Base-by-base conservation (phyloP, 108 stramenopile species). In the Epipyxis sp. region DNA sequence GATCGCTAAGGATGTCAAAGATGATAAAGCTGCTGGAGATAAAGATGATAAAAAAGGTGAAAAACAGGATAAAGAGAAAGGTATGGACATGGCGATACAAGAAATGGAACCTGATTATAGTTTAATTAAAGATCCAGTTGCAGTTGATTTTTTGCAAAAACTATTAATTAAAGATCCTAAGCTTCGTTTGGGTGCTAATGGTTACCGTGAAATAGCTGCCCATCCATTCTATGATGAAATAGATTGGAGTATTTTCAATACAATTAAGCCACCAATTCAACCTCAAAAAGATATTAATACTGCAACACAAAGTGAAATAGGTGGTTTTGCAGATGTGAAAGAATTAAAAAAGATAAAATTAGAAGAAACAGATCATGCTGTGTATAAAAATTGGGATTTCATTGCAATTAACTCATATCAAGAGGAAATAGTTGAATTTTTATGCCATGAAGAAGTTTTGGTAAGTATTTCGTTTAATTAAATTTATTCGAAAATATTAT, bases 211-310 rank as follows among this genome's bases (percentile, higher is more conserved):
- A 46, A 92, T 97, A 69, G 90, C 94, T 92, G 83, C 88, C n/a
- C 96, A 97, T 84, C 90, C 91, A 34, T 97, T 88, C 89, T 97
- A 94, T 77, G 78, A 80, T 67, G 88, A 87, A 37, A 45, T 92
- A 40, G 89, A 94, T 67, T 93, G 91, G 91, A 94, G 95, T 59
- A 74, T 83, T 34, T 89, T 94, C 39, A 91, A 92, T 83, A 82
- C 83, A 59, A 84, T 84, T 65, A 59, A 69, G 46, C 93, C 94
- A 27, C 96, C 96, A 13, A 94, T 89, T 69, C 77, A 89, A 3
- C 96, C 96, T 27, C 87, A 90, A 59, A 93, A 92, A 85, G 93
- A 94, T 80, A 91, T 95, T 40, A 97, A 97, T 79, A 94, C 93
- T 1, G 82, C 78, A 41, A 44, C 76, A 16, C 78, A 78, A 20